These are phyloP conservation scores for Pachysolen tannophilus DNA, from an alignment of 805 yeast species.

Conservation along the genomic window DNA sequence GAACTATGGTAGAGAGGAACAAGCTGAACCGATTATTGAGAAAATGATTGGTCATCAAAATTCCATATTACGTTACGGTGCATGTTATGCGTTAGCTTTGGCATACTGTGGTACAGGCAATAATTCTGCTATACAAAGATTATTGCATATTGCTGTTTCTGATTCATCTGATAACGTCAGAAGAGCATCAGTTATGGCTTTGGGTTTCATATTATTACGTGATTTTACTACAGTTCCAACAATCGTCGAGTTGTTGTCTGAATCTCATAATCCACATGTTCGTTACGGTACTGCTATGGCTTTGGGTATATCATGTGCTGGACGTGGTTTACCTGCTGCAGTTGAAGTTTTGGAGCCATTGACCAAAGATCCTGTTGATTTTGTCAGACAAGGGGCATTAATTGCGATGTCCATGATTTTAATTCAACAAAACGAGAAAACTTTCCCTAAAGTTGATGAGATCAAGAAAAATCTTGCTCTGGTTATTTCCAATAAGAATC, in stretches of 20 bases:
- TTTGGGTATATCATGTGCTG: slow-evolving; percentile 94
- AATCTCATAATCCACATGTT: slow-evolving; percentile 95
- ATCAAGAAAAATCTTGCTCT: slow-evolving; percentile 68
- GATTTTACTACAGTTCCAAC: slow-evolving; percentile 92
- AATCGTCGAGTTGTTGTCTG: slow-evolving; percentile 85
- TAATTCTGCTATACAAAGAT: slow-evolving; percentile 75
- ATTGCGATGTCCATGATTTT: slow-evolving; percentile 87
- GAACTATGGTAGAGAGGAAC: slow-evolving; percentile 78
- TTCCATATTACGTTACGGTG: slow-evolving; percentile 88
- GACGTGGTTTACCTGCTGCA: slow-evolving; percentile 82
- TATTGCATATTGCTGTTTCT: slow-evolving; percentile 90
- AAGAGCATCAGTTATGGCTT: slow-evolving; percentile 87
- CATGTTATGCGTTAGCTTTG: slow-evolving; percentile 86
- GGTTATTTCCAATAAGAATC: slow-evolving; percentile 80
- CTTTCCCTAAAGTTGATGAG: slow-evolving; percentile 71
- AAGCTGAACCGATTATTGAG: slow-evolving; percentile 63
- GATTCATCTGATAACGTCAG: slow-evolving; percentile 96
- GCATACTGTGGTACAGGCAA: slow-evolving; percentile 97
- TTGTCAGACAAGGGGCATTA: slow-evolving; percentile 96
- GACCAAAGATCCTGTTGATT: slow-evolving; percentile 90
- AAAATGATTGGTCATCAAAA: slow-evolving; percentile 66
- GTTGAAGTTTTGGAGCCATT: slow-evolving; percentile 88
- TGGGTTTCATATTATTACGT: slow-evolving; percentile 86
- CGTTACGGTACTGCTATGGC: slow-evolving; percentile 98
- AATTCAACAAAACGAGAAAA: slow-evolving; percentile 78